phyloP scores from a whole-genome alignment of 1,284 basidiomycete genomes.

The Xerocomus minutiporus region DNA sequence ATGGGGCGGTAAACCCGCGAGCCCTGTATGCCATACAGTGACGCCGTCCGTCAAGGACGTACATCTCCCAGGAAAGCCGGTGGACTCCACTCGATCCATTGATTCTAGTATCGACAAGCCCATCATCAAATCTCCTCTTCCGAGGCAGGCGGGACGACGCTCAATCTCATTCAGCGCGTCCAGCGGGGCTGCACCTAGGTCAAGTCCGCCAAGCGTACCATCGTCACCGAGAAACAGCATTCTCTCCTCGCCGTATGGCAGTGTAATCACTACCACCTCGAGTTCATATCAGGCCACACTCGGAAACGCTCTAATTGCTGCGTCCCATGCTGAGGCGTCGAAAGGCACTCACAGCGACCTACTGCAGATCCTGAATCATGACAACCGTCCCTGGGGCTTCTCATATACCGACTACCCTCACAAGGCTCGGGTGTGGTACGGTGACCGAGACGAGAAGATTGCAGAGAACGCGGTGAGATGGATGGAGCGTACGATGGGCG shows the following conservation, averaged over 20 bases:
- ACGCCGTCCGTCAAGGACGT: conserved; percentile 19
- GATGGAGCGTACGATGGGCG: conserved; percentile 86
- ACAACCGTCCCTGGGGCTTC: conserved; percentile 81
- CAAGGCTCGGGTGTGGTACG: conserved; percentile 88
- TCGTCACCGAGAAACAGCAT: conserved; percentile 47
- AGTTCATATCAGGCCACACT: conserved; percentile 63
- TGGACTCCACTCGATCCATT: conserved; percentile 11
- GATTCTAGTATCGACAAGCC: conserved; percentile 25
- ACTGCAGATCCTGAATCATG: conserved; percentile 84
- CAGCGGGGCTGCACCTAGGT: conserved; percentile 33
- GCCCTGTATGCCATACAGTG: conserved; percentile 22
- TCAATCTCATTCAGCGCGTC: conserved; percentile 59
- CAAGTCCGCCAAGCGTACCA: conserved; percentile 41
- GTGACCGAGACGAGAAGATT: conserved; percentile 90
- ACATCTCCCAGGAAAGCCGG: conserved; percentile 22
- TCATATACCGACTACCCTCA: conserved; percentile 75
- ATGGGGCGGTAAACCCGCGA: conserved; percentile 41
- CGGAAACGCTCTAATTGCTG: conserved; percentile 84
- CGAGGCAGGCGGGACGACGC: conserved; percentile 45
- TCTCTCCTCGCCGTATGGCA: conserved; percentile 35
- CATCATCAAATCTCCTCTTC: conserved; percentile 17
- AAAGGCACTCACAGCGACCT: conserved; percentile 90
- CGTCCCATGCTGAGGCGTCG: conserved; percentile 91
- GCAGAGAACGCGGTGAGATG: conserved; percentile 82
- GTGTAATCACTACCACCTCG: conserved; percentile 34